Evolutionary conservation across 2,329 filamentous ascomycete genomes (phyloP).

Genomic region (Aspergillus spinulosporus): DNA sequence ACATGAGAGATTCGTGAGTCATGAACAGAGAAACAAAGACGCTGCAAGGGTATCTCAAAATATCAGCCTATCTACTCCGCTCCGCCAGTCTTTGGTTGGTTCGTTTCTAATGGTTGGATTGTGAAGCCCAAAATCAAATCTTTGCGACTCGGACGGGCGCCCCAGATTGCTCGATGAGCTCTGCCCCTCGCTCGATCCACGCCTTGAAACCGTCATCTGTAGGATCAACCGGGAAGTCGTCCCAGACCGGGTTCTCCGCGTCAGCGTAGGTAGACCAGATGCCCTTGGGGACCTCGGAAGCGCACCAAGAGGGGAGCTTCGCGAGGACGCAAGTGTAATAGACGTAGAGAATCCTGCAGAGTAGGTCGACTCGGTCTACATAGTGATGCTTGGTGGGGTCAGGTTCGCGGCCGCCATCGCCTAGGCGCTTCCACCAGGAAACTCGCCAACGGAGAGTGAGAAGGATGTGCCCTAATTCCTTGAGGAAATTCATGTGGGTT

Average conservation of each 20-base stretch:
- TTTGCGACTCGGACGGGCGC: slow-evolving; percentile 35
- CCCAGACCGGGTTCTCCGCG: slow-evolving; percentile 42
- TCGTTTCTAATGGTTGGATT: background rate
- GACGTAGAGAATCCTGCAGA: slow-evolving; percentile 49
- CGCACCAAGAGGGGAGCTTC: slow-evolving; percentile 44
- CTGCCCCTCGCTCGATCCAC: slow-evolving; percentile 44
- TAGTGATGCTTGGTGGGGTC: slow-evolving; percentile 43
- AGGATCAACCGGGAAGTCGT: slow-evolving; percentile 45
- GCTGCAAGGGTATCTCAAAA: slow-evolving; percentile 38
- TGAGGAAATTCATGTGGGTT: slow-evolving; percentile 42
- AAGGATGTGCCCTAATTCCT: slow-evolving; percentile 43
- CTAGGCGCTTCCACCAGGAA: slow-evolving; percentile 48
- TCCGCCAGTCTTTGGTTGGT: slow-evolving; percentile 8
- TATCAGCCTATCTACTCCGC: slow-evolving; percentile 30
- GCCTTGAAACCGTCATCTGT: slow-evolving; percentile 40
- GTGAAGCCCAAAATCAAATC: slow-evolving; percentile 17
- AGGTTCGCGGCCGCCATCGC: slow-evolving; percentile 38
- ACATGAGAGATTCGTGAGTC: slow-evolving; percentile 15
- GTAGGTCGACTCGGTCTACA: slow-evolving; percentile 41
- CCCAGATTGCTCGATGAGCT: slow-evolving; percentile 44
- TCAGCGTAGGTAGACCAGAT: slow-evolving; percentile 46
- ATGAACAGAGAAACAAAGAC: slow-evolving; percentile 19
- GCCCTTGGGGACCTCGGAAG: slow-evolving; percentile 39
- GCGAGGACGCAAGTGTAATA: slow-evolving; percentile 48
- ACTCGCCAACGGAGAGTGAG: slow-evolving; percentile 47